Evolutionary conservation across 2,329 filamentous ascomycete genomes (phyloP), one percentile per base, ranked within the genome.

Genomic region (Trichoderma breve): DNA sequence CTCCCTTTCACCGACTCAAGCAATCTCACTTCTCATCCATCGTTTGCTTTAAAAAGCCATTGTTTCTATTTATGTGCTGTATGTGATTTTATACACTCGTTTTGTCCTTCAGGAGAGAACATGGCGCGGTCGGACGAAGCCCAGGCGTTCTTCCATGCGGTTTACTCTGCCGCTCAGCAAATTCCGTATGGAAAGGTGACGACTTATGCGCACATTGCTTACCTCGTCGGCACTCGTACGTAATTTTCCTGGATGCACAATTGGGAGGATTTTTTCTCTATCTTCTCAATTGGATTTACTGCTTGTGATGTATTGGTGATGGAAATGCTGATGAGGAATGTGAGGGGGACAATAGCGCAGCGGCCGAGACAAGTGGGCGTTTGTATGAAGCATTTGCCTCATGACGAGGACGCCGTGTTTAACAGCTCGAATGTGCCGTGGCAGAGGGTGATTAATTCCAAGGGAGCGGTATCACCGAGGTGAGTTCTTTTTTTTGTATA

Each of bases 391-490:
- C 91, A 97, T 79, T 89, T 98, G 14, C 89, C 94, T 1, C 78
- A 83, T 7, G 85, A 88, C 71, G 77, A 84, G 0, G 80, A 39
- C 1, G 75, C 79, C 70, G 85, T 82, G 71, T 97, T 92, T 83
- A 91, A 97, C 80, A 85, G 87, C 72, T 85, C 84, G 28, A 98
- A 92, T 75, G 95, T 98, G 4, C 95, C 95, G 0, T 98, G 95
- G 95, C 95, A 98, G 84, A 86, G 96, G 72, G 93, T 98, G 73
- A 92, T 98, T 79, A 97, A 95, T 80, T 84, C 93, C 15, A 95
- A 93, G 81, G 95, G 95, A 26, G 85, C 89, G 72, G 97, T 98
- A 75, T 97, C 94, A 58, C 92, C 92, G 8, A 89, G 95, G 93
- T 95, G 63, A 36, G 15, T 24, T 24, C 8, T 26, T 4, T 28